phyloP scores from a whole-genome alignment of 768 basidiomycete genomes.

The Trametes sanguinea region DNA sequence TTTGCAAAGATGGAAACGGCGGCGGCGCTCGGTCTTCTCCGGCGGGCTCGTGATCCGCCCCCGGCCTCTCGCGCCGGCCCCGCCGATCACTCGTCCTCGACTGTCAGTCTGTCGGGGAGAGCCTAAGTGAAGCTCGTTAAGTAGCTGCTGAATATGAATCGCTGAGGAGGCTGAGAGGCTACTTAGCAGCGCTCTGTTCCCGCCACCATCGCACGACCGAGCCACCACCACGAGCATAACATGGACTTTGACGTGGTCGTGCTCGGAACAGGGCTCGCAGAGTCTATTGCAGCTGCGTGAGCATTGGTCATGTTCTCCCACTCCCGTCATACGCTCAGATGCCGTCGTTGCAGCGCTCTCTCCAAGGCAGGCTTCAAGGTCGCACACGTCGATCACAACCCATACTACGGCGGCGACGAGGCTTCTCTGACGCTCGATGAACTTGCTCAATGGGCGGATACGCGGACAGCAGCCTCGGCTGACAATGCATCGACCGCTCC shows the following conservation, averaged over 20 bases:
- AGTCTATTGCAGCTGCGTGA: slow-evolving; percentile 90
- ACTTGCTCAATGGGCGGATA: slow-evolving; percentile 67
- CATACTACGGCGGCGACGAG: slow-evolving; percentile 83
- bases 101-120: no score
- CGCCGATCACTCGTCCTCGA: not conserved
- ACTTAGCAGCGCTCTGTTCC: not conserved
- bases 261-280: slow-evolving; percentile 77
- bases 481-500: not conserved
- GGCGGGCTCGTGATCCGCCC: slow-evolving; percentile 6
- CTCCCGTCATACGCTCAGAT: slow-evolving; percentile 17
- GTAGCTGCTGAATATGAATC: no score
- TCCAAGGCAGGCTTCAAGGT: slow-evolving; percentile 87
- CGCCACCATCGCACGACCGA: not conserved
- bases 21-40: slow-evolving; percentile 4
- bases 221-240: not conserved
- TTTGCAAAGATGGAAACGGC: slow-evolving; percentile 22
- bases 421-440: slow-evolving; percentile 85
- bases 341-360: slow-evolving; percentile 60
- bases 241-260: slow-evolving; percentile 68
- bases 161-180: no score
- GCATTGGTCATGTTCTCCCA: slow-evolving; percentile 33
- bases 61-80: not conserved
- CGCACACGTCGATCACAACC: slow-evolving; percentile 82
- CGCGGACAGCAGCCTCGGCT: slow-evolving; percentile 27
- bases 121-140: no score